phyloP scores from a whole-genome alignment of 495 filamentous ascomycete species.

The Penicillium coffeae region DNA sequence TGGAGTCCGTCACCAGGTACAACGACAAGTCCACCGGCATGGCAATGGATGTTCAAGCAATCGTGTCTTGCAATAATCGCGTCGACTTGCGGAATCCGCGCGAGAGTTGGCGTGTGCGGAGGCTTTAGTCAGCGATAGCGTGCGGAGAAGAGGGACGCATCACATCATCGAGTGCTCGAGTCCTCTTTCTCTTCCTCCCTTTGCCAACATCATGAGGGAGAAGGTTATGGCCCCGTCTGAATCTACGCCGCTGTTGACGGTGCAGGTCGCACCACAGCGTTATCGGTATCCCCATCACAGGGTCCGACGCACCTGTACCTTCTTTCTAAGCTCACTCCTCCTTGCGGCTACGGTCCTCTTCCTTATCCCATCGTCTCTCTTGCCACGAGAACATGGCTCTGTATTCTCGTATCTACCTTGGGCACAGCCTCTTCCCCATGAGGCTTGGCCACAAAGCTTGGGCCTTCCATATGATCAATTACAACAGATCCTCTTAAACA shows the following conservation, averaged over 20 bases:
- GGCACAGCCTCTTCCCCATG: conserved; percentile 35
- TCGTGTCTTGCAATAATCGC: no score
- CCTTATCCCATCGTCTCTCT: conserved; percentile 44
- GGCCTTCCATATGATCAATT: conserved; percentile 64
- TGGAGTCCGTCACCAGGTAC: conserved; percentile 93
- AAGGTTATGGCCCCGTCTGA: conserved; percentile 41
- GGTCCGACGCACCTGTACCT: conserved; percentile 69
- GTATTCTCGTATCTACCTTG: conserved; percentile 42
- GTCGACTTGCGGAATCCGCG: neutral
- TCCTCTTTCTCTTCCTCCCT: conserved; percentile 1
- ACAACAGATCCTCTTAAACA: conserved; percentile 63
- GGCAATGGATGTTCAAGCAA: conserved; percentile 4
- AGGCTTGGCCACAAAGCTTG: conserved; percentile 41
- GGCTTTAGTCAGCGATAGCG: conserved; percentile 22
- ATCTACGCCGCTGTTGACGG: conserved; percentile 38
- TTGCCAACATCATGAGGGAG: conserved; percentile 34
- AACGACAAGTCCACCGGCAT: conserved; percentile 58
- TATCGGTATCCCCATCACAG: conserved; percentile 65
- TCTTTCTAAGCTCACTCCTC: conserved; percentile 54
- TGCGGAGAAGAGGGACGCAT: conserved; percentile 14
- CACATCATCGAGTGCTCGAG: conserved; percentile 1
- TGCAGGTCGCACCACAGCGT: conserved; percentile 40
- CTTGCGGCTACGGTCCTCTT: conserved; percentile 59
- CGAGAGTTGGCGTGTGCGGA: neutral
- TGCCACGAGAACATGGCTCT: conserved; percentile 36